Evolutionary conservation across 75 land plant species (phyloP), one percentile per base, ranked within the genome.

Genomic region (Picea glauca): DNA sequence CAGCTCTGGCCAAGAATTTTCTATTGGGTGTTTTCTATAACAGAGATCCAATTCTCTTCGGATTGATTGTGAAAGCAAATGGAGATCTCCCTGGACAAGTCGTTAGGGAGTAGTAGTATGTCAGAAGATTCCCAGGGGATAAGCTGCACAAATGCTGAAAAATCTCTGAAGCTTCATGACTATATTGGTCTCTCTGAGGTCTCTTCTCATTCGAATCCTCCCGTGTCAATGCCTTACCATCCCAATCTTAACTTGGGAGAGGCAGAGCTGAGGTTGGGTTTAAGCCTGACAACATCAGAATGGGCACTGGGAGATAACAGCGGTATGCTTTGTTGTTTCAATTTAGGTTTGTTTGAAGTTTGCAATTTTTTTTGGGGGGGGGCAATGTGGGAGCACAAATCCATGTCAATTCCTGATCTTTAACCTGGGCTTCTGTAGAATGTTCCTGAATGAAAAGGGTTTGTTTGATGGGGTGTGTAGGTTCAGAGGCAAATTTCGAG

Each of bases 131-230:
- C 56, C 56, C 56, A 50, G 9, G 56, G 11, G 56, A 50, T 11
- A 11, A 50, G 12, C 56, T 50, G 56, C 56, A 50, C 11, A 50
- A 58, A 62, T 26, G 21, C 66, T 78, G 80, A 80, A 23, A 65
- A 68, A 23, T 12, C 79, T 38, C 76, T 84, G 79, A 80, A 64
- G 58, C 82, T 64, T 61, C 83, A 80, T 54, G 87, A 86, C 54
- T 83, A 83, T 82, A 83, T 86, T 76, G 87, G 86, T 2, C 78
- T 76, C 23, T 79, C 78, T 15, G 81, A 79, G 68, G 78, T 83
- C 26, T 79, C 81, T 12, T 84, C 83, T 30, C 31, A 78, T 65
- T 32, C 68, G 15, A 15, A 32, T 50, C 56, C 56, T 50, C 56
- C 56, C 56, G 0, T 50, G 56, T 1, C 56, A 50, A 50, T 50